Evolutionary conservation across 257 asterid genomes (phyloP), one percentile per base, ranked within the genome.

Genomic region (Plectranthus barbatus): DNA sequence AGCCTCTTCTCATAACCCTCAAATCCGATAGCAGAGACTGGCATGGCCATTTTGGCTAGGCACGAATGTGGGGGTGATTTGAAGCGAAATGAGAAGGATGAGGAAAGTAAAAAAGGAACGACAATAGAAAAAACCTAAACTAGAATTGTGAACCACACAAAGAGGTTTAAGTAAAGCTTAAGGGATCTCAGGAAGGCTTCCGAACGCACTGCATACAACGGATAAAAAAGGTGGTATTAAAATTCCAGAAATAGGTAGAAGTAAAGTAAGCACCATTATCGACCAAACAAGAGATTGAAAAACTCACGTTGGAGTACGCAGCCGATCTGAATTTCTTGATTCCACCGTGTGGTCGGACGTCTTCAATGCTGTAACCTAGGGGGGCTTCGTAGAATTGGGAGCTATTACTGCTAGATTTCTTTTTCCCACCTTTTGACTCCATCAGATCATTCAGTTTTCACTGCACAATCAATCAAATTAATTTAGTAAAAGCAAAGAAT

Each of bases 271-370:
- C 2, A 26, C 31, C 31, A 26, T 1, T 1, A 26, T 1, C 3
- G 7, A n/a, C 9, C 17, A 12, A n/a, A 31, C 7, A n/a, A 50
- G 20, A 31, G 12, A 12, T 3, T 18, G 40, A 56, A 64, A 7
- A 29, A 68, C 96, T 71, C 62, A 88, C 96, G 95, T 86, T 86
- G 68, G 87, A 89, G 95, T 89, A 89, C 14, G 94, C 97, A 84
- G 97, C 97, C 62, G 97, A 89, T 86, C 87, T 81, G 91, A 89
- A 89, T 76, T 84, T 89, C 94, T 84, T 78, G 84, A 84, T 81
- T 73, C 95, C 97, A 49, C 97, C 97, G 79, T 77, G 69, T 19
- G 97, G 97, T 75, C 97, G 91, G 56, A 89, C 63, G 95, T 89
- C 97, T 70, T 89, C 97, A 83, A 89, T 86, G 86, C 85, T 79